Evolutionary conservation across 768 basidiomycete species (phyloP).

Genomic region (Naematelia encephala): DNA sequence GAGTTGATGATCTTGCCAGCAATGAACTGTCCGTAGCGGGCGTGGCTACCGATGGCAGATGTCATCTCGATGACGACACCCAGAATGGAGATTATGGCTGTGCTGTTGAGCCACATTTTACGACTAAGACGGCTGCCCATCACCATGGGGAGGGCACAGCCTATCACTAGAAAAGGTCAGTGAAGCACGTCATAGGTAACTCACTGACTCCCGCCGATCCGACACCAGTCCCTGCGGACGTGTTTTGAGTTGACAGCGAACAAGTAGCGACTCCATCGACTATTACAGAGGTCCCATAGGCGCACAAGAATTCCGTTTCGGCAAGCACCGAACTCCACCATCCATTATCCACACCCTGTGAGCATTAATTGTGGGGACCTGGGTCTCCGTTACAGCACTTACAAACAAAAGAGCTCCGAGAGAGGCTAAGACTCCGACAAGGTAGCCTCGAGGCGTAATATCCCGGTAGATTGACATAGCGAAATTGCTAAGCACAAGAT

Average conservation of each 20-base stretch:
- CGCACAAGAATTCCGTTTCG: slow-evolving; percentile 13
- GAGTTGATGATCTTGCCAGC: slow-evolving; percentile 31
- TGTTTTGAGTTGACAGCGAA: slow-evolving; percentile 16
- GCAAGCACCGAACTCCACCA: slow-evolving; percentile 36
- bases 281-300: slow-evolving; percentile 12
- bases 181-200: no score
- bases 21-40: slow-evolving; percentile 33
- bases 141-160: slow-evolving; percentile 15
- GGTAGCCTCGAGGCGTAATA: slow-evolving; percentile 1
- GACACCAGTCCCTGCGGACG: slow-evolving; percentile 16
- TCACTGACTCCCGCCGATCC: slow-evolving; percentile 24
- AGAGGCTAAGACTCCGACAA: slow-evolving; percentile 2
- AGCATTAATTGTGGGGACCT: not conserved
- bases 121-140: slow-evolving; percentile 15
- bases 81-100: slow-evolving; percentile 21
- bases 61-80: slow-evolving; percentile 31
- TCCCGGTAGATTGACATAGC: slow-evolving; percentile 1
- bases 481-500: no score
- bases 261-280: slow-evolving; percentile 20
- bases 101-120: slow-evolving; percentile 10
- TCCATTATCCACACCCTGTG: slow-evolving; percentile 25
- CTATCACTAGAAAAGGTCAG: no score
- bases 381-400: not conserved
- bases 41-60: slow-evolving; percentile 11
- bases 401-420: not conserved